phyloP scores from a whole-genome alignment of 306 rosid species.

The Trichosanthes cucumerina region DNA sequence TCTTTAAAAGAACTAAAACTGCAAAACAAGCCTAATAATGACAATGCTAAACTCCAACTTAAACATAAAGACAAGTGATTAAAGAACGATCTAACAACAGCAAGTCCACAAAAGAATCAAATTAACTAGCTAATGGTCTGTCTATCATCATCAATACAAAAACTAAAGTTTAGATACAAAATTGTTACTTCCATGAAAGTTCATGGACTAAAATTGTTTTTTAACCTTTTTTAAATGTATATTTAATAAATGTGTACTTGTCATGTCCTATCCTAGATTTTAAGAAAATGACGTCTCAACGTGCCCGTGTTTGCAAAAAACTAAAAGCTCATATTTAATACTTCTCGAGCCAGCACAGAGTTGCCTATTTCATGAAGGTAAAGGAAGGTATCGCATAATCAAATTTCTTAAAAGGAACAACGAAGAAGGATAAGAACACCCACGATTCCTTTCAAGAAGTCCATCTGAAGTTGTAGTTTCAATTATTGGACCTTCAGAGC shows the following conservation, averaged over 20 bases:
- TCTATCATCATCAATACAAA: no score
- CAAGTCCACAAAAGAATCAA: no score
- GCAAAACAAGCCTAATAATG: no score
- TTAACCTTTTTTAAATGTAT: background rate
- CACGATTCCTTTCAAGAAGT: slow-evolving; percentile 56
- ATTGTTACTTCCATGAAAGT: background rate
- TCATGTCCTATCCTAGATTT: background rate
- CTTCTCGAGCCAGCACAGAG: background rate
- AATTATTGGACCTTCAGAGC: slow-evolving; percentile 30
- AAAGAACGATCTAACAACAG: no score
- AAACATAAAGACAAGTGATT: no score
- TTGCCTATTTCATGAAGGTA: background rate
- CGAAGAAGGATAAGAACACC: slow-evolving; percentile 25
- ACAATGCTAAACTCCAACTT: no score
- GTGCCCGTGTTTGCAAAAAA: background rate
- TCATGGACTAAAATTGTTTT: background rate
- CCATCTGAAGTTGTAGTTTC: slow-evolving; percentile 29
- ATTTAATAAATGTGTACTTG: background rate
- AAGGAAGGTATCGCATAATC: background rate
- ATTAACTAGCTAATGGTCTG: no score
- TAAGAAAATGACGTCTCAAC: background rate
- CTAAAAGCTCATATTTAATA: background rate
- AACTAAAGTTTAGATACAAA: background rate
- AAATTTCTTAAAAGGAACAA: background rate
- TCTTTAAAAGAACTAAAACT: no score